These are phyloP conservation scores for Dendrobium catenatum DNA, from an alignment of 106 monocot genomes.

Conservation along the genomic window DNA sequence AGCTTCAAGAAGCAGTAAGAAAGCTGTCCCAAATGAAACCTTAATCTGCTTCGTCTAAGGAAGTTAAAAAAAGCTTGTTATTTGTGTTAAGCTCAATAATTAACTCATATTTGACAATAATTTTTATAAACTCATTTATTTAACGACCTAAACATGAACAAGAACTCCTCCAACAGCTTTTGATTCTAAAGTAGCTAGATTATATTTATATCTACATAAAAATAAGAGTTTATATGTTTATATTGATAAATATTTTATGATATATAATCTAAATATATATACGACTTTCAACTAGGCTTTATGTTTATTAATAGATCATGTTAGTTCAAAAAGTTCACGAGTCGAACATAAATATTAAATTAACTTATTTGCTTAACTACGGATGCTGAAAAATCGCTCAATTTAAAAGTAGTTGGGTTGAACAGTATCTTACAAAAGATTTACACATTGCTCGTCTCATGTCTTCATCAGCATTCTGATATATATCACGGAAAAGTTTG, in stretches of 20 bases:
- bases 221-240: not conserved
- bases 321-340: not conserved
- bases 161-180: not conserved
- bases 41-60: not conserved
- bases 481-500: conserved; percentile 90
- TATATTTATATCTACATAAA: not conserved
- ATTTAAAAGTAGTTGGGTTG: not conserved
- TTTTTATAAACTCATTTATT: not conserved
- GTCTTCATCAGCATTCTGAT: conserved; percentile 84
- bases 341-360: no score
- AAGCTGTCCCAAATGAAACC: not conserved
- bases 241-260: not conserved
- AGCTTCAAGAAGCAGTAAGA: no score
- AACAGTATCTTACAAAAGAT: conserved; percentile 65
- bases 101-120: not conserved
- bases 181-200: no score
- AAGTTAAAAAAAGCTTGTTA: not conserved
- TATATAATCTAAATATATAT: no score
- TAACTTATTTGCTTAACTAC: no score
- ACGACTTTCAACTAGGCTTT: not conserved
- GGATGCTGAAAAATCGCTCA: no score
- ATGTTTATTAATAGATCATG: not conserved
- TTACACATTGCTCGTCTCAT: conserved; percentile 85
- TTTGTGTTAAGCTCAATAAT: not conserved
- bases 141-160: not conserved